A percentile compares a stretch with the other conserved stretches of the same genome.
Conservation (phyloP, 768 basidiomycete species). For the Podaxis mareebaensis region DNA sequence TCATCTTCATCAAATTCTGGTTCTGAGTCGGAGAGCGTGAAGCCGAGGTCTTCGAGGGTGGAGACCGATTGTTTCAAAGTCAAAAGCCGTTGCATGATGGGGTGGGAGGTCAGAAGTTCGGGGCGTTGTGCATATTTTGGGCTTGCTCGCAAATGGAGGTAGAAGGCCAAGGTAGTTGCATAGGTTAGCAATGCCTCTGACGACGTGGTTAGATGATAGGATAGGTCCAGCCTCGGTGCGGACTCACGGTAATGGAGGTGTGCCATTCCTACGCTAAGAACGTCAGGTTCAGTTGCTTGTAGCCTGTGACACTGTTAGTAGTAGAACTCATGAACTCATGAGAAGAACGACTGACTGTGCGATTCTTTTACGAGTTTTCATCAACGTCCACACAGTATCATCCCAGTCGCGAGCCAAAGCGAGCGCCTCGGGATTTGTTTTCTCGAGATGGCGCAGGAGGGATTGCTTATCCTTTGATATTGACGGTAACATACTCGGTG, state of each 20-base stretch:
- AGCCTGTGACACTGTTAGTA: constrained; percentile 37
- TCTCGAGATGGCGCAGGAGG: constrained; percentile 68
- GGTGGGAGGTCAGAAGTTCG: constrained; percentile 64
- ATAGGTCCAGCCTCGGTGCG: neutral
- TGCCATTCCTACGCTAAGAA: constrained; percentile 66
- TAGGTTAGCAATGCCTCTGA: constrained; percentile 90
- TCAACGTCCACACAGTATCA: constrained; percentile 57
- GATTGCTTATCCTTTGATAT: constrained; percentile 58
- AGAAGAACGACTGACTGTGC: constrained; percentile 43
- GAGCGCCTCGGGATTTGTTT: constrained; percentile 73
- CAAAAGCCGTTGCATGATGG: constrained; percentile 75
- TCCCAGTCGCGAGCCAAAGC: constrained; percentile 86
- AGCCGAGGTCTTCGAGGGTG: constrained; percentile 85
- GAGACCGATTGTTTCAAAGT: constrained; percentile 80
- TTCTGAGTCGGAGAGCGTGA: constrained; percentile 53
- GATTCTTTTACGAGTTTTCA: constrained; percentile 53
- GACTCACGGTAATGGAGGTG: constrained; percentile 88
- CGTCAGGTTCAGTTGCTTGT: constrained; percentile 46
- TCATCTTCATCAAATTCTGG: constrained; percentile 48
- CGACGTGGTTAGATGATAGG: constrained; percentile 1
- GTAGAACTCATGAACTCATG: neutral
- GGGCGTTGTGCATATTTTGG: constrained; percentile 63
- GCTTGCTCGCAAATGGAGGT: constrained; percentile 80
- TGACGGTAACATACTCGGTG: constrained; percentile 33
- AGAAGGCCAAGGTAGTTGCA: constrained; percentile 87